phyloP scores from a whole-genome alignment of 164 flowering plant species.

The Umbilicus rupestris region DNA sequence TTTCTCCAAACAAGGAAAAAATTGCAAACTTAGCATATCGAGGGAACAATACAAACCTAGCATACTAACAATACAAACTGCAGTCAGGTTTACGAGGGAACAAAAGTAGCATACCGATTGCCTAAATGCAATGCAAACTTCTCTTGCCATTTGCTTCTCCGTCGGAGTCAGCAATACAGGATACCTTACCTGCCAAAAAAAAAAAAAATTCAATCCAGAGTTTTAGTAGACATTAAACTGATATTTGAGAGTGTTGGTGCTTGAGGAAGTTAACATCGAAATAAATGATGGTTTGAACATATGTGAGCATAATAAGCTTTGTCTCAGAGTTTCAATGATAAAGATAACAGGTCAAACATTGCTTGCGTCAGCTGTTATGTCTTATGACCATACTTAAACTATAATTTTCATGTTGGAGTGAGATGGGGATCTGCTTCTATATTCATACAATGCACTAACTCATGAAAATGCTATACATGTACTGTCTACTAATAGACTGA shows the following conservation, averaged over 20 bases:
- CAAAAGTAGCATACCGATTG: slow-evolving; percentile 54
- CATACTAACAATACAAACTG: too few relatives aligned
- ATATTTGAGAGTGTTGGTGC: neutral
- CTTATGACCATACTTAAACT: neutral
- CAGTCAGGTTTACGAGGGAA: neutral
- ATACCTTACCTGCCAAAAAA: slow-evolving; percentile 64
- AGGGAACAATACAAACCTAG: too few relatives aligned
- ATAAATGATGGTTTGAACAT: neutral
- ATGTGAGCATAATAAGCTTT: neutral
- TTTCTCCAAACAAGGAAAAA: too few relatives aligned
- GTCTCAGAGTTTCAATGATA: neutral
- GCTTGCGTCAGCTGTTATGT: neutral
- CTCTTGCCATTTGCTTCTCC: slow-evolving; percentile 98
- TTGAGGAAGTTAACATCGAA: neutral
- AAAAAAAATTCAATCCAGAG: too few relatives aligned
- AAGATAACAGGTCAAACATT: neutral
- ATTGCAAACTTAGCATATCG: too few relatives aligned
- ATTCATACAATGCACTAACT: neutral
- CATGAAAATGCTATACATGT: neutral
- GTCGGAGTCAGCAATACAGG: slow-evolving; percentile 93
- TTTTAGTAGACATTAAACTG: neutral
- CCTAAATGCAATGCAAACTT: slow-evolving; percentile 90
- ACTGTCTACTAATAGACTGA: neutral
- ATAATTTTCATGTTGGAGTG: neutral
- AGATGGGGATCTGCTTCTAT: neutral